Evolutionary conservation across 306 rosid species (phyloP).

Genomic region (Datisca glomerata): DNA sequence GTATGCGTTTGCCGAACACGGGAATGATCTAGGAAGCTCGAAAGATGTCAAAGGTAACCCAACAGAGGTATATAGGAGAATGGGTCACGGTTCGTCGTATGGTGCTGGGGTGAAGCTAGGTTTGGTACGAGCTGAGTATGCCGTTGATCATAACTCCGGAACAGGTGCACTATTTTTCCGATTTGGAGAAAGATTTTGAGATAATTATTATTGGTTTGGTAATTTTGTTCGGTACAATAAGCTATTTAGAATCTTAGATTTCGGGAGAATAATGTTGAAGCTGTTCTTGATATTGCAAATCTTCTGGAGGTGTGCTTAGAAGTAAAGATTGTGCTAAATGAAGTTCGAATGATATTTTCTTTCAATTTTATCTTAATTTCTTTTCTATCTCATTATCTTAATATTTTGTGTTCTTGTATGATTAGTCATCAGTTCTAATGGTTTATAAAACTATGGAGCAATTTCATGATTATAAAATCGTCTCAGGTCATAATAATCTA

Average conservation of each 20-base stretch:
- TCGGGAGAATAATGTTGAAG: slow-evolving; percentile 19
- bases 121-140: slow-evolving; percentile 84
- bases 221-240: slow-evolving; percentile 15
- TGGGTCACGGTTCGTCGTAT: slow-evolving; percentile 85
- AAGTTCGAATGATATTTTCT: slow-evolving; percentile 16
- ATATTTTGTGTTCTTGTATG: no score
- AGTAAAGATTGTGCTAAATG: slow-evolving; percentile 14
- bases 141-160: slow-evolving; percentile 87
- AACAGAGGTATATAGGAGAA: slow-evolving; percentile 79
- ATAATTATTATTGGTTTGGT: slow-evolving; percentile 9
- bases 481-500: no score
- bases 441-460: no score
- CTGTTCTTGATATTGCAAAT: slow-evolving; percentile 9
- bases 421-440: no score
- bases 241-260: slow-evolving; percentile 19
- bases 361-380: slow-evolving; percentile 5
- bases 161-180: slow-evolving; percentile 89
- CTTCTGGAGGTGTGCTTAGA: slow-evolving; percentile 12
- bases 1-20: slow-evolving; percentile 87
- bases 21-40: slow-evolving; percentile 88
- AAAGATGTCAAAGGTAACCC: slow-evolving; percentile 91
- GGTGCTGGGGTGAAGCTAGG: slow-evolving; percentile 86
- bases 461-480: no score
- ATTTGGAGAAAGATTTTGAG: slow-evolving; percentile 89
- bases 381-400: background rate